A percentile compares a stretch with the other conserved stretches of the same genome.
phyloP scores from a whole-genome alignment of 2,329 filamentous ascomycete genomes.

The Sclerotinia subarctica region DNA sequence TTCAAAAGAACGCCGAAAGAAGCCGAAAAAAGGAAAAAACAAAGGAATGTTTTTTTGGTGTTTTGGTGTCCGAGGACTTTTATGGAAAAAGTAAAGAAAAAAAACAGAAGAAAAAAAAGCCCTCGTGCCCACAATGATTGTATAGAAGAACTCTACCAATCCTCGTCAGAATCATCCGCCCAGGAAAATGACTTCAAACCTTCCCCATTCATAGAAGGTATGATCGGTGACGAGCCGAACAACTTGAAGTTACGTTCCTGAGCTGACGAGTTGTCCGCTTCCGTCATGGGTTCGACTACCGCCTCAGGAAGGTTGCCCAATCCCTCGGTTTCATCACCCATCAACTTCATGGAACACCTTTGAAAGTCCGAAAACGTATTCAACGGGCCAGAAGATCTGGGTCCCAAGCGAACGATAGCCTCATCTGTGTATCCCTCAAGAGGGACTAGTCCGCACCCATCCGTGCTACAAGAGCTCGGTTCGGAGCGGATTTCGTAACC shows the following conservation, averaged over 20 bases:
- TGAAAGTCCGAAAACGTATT: background rate
- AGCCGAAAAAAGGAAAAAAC: background rate
- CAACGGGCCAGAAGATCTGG: background rate
- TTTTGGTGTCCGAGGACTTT: background rate
- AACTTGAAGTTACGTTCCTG: background rate
- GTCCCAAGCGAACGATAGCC: background rate
- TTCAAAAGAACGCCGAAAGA: background rate
- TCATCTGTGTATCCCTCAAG: background rate
- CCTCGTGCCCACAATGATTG: background rate
- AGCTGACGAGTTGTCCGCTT: background rate
- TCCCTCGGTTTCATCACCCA: background rate
- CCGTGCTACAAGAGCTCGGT: background rate
- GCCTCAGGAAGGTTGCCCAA: background rate
- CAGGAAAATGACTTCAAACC: background rate
- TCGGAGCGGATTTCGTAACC: background rate
- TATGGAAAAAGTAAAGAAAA: background rate
- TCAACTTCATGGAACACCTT: background rate
- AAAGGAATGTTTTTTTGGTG: background rate
- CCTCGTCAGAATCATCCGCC: background rate
- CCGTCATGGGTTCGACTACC: background rate
- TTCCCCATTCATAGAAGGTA: background rate
- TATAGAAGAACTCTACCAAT: background rate
- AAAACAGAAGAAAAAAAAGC: background rate
- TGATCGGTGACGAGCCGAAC: background rate
- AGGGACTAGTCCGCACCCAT: background rate